Base-by-base conservation (phyloP, 164 flowering plant genomes). In the Sedum album region DNA sequence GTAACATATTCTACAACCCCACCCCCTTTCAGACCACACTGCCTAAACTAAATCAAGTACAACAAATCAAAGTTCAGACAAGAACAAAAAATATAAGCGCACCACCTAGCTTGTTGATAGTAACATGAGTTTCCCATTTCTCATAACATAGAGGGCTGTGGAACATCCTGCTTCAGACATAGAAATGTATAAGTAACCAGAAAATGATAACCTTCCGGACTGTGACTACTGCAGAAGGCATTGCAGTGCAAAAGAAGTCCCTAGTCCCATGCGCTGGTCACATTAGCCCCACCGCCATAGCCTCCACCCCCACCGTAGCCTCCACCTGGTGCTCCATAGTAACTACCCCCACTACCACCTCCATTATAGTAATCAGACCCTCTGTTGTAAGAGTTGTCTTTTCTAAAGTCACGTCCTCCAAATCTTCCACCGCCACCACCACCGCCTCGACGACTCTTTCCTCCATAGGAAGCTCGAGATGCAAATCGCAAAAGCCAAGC, bases 391-490 rank as follows among this genome's bases (percentile, higher is more conserved):
- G 85, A 71, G 55, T 68, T 51, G 14, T 87, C 91, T 72, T 82
- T 80, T 11, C 88, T 71, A 60, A 79, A 87, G 71, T 87, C 88
- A 55, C 91, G 88, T 4, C 87, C 86, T 36, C 91, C 91, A 79
- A 86, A 86, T n/a, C 88, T 78, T 6, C 84, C 85, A 13, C 86
- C 88, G 15, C 88, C 87, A 35, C 79, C 38, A 0, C 62, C 62
- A 26, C 88, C 85, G 14, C 62, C 62, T 26, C 62, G 62, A 20
- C 85, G 79, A 44, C 75, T 83, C 70, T 74, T 74, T 1, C 84
- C 75, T 36, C 79, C 80, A 66, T 39, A 76, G 4, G 79, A 71
- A 46, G 84, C 69, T 38, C 81, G 69, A 9, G 85, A 74, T 2
- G 84, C 85, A 67, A 66, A 84, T 17, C 82, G 83, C 1, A 76